Percentiles rank a stretch among this genome's conserved stretches.
phyloP scores from a whole-genome alignment of 441 rosid species.

The Syzygium syzygioides region DNA sequence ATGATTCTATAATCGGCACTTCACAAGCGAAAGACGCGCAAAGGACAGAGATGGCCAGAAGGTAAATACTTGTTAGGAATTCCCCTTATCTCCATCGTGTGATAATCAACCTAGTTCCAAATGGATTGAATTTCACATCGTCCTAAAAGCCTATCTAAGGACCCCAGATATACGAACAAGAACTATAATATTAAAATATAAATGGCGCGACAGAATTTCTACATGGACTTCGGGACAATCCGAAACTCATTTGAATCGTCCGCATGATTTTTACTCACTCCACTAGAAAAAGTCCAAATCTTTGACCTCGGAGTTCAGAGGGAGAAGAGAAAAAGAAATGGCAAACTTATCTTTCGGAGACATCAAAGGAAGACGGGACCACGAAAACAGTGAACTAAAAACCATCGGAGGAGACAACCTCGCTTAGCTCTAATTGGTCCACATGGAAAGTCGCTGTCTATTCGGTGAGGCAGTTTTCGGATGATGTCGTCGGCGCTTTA shows the following conservation, averaged over 20 bases:
- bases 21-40: neutral
- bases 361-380: neutral
- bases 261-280: neutral
- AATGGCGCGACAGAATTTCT: neutral
- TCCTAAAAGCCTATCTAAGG: neutral
- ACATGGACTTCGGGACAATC: neutral
- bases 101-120: neutral
- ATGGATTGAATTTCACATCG: neutral
- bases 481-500: neutral
- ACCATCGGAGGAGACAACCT: neutral
- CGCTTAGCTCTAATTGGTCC: neutral
- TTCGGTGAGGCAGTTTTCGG: neutral
- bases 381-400: neutral
- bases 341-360: neutral
- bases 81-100: neutral
- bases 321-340: neutral
- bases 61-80: neutral
- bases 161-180: neutral
- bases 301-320: neutral
- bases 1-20: neutral
- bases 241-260: neutral
- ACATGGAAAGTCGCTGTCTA: neutral
- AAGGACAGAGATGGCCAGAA: neutral
- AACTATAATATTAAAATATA: neutral
- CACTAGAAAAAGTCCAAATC: neutral